Evolutionary conservation across 2,329 filamentous ascomycete genomes (phyloP), one percentile per base, ranked within the genome.

Genomic region (Chaetomium olivaceum): DNA sequence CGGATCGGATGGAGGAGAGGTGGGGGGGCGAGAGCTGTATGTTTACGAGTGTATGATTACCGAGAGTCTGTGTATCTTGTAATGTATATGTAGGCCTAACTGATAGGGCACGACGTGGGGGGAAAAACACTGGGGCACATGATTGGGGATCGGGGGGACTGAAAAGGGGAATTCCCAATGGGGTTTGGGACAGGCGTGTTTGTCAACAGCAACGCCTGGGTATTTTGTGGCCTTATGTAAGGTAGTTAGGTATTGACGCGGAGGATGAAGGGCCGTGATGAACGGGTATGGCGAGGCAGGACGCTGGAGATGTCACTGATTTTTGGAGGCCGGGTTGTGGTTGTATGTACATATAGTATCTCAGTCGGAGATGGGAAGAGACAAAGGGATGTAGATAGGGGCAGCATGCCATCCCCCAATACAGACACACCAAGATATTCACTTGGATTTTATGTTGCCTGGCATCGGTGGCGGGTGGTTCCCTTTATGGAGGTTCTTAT

Each of bases 11-110:
- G 12, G 11, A 12, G 50, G 50, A 14, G 21, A 3, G 51, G 8
- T 16, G 11, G 16, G 21, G n/a, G 11, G 14, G 39, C 12, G 12
- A 12, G 56, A 58, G 56, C 36, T 31, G 56, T 57, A 36, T 57
- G 51, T 43, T 39, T 39, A 57, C 23, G 54, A 57, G 3, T 57
- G 54, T 57, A 57, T 57, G 54, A 39, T 25, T 25, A 57, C 16
- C 36, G 31, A 16, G 23, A 33, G 33, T 8, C 19, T 39, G 33
- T 25, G 8, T 33, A 23, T 57, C 14, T 57, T n/a, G 21, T 23
- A 39, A 8, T 57, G 21, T 57, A 29, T 23, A 6, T 58, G 16
- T 46, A 27, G n/a, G n/a, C 23, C 8, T 58, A 48, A 48, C 16
- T 12, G 36, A 14, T 31, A 27, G 12, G 12, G 23, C 14, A 25